Evolutionary conservation across 73 alveolate genomes (phyloP).

Genomic region (Stentor roeselii): DNA sequence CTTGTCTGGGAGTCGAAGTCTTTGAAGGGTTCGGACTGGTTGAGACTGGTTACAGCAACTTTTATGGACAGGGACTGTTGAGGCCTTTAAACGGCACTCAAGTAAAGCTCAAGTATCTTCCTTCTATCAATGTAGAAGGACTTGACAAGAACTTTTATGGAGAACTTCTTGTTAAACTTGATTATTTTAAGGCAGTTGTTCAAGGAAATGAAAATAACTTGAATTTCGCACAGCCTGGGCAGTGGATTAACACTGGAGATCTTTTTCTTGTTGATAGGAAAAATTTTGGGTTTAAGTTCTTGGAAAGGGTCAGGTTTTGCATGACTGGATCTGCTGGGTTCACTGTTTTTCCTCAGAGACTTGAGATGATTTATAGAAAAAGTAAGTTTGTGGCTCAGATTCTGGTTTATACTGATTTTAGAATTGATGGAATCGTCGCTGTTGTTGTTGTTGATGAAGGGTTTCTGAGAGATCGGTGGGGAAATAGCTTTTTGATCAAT

Average conservation of each 20-base stretch:
- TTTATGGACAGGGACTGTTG: constrained; percentile 69
- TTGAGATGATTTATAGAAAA: constrained; percentile 76
- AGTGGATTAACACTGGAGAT: constrained; percentile 98
- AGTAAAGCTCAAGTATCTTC: constrained; percentile 72
- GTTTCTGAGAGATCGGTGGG: constrained; percentile 51
- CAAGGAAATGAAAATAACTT: neutral
- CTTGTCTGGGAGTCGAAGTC: constrained; percentile 66
- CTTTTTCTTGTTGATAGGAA: constrained; percentile 60
- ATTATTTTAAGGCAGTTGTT: no score
- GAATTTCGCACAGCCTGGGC: no score
- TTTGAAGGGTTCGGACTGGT: constrained; percentile 94
- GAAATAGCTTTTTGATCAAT: constrained; percentile 5
- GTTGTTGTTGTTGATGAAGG: constrained; percentile 82
- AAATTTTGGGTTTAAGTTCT: constrained; percentile 67
- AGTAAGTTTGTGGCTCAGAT: constrained; percentile 73
- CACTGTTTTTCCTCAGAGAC: constrained; percentile 93
- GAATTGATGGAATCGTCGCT: constrained; percentile 72
- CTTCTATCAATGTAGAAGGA: constrained; percentile 52
- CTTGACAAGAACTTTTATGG: neutral
- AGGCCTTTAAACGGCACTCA: constrained; percentile 66
- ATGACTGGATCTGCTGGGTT: constrained; percentile 93
- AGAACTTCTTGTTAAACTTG: neutral
- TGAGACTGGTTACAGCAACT: constrained; percentile 82
- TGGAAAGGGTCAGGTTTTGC: constrained; percentile 89
- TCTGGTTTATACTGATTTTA: constrained; percentile 94